Evolutionary conservation across 805 yeast genomes (phyloP), one percentile per base, ranked within the genome.

Genomic region (Sungouiella thailandica): DNA sequence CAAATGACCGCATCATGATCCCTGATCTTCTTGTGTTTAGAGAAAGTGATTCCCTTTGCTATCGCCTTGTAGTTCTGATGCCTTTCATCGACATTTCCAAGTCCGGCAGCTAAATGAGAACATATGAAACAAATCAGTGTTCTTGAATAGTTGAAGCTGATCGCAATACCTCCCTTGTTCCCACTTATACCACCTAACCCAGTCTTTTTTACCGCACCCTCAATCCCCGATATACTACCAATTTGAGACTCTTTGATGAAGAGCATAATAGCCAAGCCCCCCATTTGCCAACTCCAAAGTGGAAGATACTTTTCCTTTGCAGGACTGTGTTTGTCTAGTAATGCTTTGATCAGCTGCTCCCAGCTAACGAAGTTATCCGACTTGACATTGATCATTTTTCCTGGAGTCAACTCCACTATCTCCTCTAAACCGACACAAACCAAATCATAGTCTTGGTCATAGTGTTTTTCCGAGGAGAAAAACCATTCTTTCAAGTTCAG

Each of bases 71-170:
- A 86, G 53, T 93, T 94, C 44, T 79, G 80, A 52, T 85, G 94
- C 37, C 98, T 68, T 57, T 90, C 96, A 20, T 80, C 84, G 10
- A 76, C 69, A 51, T 85, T 80, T 39, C 79, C 78, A 40, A 82
- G 72, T 0, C 98, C 98, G 2, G 98, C 98, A 1, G 97, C 97
- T 37, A 93, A 67, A 65, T 93, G 98, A 3, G 94, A 79, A 3
- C 80, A 79, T 9, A 90, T 77, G 44, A 90, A 76, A 49, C 96
- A 86, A 32, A 93, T 59, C 18, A 74, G 76, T 8, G 90, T 77
- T 20, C 77, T 77, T 10, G 81, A 77, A 39, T 80, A 72, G 16
- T 70, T 62, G 49, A 86, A 70, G 41, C 89, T 73, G 3, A 83
- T 75, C 0, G 83, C 80, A 28, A 84, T 76, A 2, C 85, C 95